phyloP scores from a whole-genome alignment of 768 basidiomycete species.

The Trichaptum fuscoviolaceum region DNA sequence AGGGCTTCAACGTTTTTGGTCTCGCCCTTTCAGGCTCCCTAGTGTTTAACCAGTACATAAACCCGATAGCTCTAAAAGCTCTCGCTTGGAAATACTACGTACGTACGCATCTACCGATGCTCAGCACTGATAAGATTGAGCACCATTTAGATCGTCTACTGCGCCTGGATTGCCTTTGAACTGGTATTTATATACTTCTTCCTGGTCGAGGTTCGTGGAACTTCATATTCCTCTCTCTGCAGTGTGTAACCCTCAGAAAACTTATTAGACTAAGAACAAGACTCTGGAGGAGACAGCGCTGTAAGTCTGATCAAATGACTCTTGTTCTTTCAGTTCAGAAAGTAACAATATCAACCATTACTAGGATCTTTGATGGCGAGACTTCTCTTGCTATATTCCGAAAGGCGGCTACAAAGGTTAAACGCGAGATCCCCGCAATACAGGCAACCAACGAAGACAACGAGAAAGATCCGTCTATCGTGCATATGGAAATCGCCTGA shows the following conservation, averaged over 20 bases:
- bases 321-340: neutral
- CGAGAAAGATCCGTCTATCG: neutral
- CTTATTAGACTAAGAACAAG: slow-evolving; percentile 49
- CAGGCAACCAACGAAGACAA: neutral
- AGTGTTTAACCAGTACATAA: slow-evolving; percentile 40
- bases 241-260: neutral
- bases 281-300: slow-evolving; percentile 75
- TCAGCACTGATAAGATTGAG: neutral
- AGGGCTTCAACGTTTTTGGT: slow-evolving; percentile 33
- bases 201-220: slow-evolving; percentile 62
- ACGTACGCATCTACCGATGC: slow-evolving; percentile 17
- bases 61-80: slow-evolving; percentile 30
- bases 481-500: neutral
- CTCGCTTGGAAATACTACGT: slow-evolving; percentile 78
- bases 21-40: slow-evolving; percentile 35
- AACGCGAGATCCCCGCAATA: neutral
- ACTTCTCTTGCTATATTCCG: neutral
- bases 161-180: slow-evolving; percentile 65
- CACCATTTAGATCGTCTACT: slow-evolving; percentile 53
- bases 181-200: slow-evolving; percentile 60
- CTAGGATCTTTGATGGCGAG: neutral
- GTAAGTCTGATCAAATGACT: neutral
- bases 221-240: slow-evolving; percentile 4
- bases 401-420: neutral
- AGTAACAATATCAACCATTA: neutral